Base-by-base conservation (phyloP, 139 green algal species). In the Coelastrella sp. region DNA sequence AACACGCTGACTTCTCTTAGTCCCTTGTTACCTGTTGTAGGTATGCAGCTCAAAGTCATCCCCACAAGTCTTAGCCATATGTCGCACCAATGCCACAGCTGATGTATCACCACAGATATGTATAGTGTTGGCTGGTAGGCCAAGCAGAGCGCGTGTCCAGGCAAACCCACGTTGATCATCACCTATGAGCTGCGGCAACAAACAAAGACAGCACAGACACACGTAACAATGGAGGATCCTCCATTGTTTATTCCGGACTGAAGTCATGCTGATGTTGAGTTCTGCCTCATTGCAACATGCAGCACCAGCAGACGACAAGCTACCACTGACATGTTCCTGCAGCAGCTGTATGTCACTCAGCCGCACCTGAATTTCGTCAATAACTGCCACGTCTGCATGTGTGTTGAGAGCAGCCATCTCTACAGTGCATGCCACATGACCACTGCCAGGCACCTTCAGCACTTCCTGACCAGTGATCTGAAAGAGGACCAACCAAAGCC, bases 331-430 rank as follows among this genome's bases (percentile, higher is more conserved):
- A n/a, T n/a, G n/a, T n/a, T n/a, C n/a, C n/a, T n/a, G n/a, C n/a
- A n/a, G n/a, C n/a, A n/a, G 15, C 15, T 57, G 45, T 57, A 57
- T 23, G 11, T 23, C 45, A 57, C 11, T 57, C 11, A 57, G 2
- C 40, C 17, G 38, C 57, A 95, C 93, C 92, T 98, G 96, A 38
- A 99, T 96, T 84, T 99, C 97, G 76, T 99, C 97, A 35, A 99
- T 93, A 34, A 99, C 94, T 0, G 95, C 96, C 73, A 99, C 95
- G 17, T 99, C 96, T 43, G 95, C 84, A n/a, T 86, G 79, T 27
- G 83, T 79, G 23, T 71, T 34, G 0, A 95, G 38, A 72, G 84
- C 87, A 0, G 92, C 92, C 97, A 99, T 99, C 87, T 99, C 97
- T 0, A 99, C 91, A 1, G 97, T 99, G 91, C 95, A 99, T 5